These are phyloP conservation scores for Eimeria praecox DNA, from an alignment of 169 alveolate species.

Conservation along the genomic window DNA sequence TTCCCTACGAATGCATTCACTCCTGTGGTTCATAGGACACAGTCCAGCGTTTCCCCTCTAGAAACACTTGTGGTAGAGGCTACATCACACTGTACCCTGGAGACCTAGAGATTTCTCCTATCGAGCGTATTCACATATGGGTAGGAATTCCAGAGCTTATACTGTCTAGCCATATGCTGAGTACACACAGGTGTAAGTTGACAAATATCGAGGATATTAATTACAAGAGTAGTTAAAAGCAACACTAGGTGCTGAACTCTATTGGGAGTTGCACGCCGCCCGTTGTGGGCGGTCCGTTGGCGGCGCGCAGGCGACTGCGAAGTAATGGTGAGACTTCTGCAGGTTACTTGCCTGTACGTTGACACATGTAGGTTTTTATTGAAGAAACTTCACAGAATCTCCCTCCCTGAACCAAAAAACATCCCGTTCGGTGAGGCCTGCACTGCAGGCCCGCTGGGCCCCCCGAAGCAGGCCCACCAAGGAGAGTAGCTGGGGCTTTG, in stretches of 20 bases:
- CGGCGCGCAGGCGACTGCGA: neutral
- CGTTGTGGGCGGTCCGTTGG: slow-evolving; percentile 34
- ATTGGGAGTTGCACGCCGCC: neutral
- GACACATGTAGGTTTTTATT: neutral
- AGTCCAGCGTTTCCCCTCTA: too few relatives aligned
- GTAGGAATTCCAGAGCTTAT: neutral
- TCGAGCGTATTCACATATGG: too few relatives aligned
- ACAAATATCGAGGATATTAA: neutral
- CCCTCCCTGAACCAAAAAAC: neutral
- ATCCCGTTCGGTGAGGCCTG: neutral
- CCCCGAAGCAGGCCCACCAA: slow-evolving; percentile 50
- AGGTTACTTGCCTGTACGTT: neutral
- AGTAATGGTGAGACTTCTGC: neutral
- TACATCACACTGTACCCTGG: too few relatives aligned
- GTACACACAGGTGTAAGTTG: neutral
- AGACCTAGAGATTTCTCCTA: too few relatives aligned
- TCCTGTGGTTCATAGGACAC: neutral
- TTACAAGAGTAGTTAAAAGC: neutral
- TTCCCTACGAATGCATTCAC: neutral
- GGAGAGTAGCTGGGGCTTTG: neutral
- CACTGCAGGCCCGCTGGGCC: slow-evolving; percentile 36
- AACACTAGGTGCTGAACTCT: neutral
- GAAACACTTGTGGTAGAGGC: too few relatives aligned
- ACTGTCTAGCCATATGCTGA: neutral
- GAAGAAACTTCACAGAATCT: neutral